Evolutionary conservation across 2,329 filamentous ascomycete genomes (phyloP).

Genomic region (Colletotrichum endophyticum): DNA sequence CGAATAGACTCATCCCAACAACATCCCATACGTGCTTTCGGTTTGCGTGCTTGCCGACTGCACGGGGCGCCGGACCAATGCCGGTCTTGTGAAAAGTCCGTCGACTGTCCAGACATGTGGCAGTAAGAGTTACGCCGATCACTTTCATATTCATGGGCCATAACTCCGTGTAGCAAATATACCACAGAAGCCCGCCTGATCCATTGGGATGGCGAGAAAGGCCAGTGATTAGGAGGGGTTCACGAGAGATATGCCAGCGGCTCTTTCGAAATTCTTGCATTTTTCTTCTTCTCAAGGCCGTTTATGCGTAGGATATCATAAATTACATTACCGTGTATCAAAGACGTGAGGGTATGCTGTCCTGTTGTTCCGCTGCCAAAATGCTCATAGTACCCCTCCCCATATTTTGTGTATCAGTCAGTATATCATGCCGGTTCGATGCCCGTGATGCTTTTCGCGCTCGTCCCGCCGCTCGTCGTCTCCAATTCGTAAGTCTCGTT

Average conservation of each 20-base stretch:
- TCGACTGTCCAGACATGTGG: background rate
- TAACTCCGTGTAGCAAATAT: no score
- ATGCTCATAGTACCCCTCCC: background rate
- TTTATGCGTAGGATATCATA: background rate
- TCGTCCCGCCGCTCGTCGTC: background rate
- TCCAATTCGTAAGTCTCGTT: background rate
- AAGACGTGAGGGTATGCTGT: background rate
- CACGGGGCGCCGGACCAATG: background rate
- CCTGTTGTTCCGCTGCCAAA: background rate
- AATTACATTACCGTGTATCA: background rate
- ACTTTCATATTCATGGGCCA: background rate
- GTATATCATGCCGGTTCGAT: background rate
- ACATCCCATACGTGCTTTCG: background rate
- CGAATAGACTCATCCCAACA: background rate
- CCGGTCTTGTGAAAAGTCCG: background rate
- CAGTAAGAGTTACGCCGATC: background rate
- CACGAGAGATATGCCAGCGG: background rate
- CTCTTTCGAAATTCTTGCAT: background rate
- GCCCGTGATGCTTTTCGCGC: background rate
- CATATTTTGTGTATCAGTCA: background rate
- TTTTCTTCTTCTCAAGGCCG: background rate
- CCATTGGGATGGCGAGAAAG: background rate
- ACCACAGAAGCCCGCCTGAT: background rate
- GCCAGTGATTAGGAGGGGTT: background rate
- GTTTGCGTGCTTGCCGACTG: background rate